A percentile compares a stretch with the other conserved stretches of the same genome.
Evolutionary conservation across 371 early-diverging fungal genomes (phyloP).

Genomic region (Apophysomyces elegans): DNA sequence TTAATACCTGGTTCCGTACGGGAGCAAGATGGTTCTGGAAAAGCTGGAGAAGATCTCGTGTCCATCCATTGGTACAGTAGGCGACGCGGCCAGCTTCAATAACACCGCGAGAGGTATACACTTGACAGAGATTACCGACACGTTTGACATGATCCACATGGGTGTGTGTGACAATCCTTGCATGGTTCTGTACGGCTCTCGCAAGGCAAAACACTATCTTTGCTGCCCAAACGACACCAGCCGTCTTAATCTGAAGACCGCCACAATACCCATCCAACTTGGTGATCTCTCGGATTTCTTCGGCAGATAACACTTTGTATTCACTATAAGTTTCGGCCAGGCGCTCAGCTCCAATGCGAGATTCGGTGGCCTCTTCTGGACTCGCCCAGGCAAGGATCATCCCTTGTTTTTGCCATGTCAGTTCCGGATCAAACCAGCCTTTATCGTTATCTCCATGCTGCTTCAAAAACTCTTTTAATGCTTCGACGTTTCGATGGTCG

Average conservation of each 20-base stretch:
- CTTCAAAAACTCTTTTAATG: constrained; percentile 35
- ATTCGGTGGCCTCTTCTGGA: constrained; percentile 29
- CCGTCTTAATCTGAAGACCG: constrained; percentile 35
- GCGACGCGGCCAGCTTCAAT: constrained; percentile 41
- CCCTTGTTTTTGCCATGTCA: constrained; percentile 43
- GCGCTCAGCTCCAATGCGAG: constrained; percentile 24
- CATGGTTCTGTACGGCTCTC: constrained; percentile 25
- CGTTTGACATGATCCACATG: constrained; percentile 19
- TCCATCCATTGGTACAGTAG: constrained; percentile 57
- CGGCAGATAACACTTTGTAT: constrained; percentile 17
- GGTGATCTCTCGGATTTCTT: constrained; percentile 23
- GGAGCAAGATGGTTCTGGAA: constrained; percentile 33
- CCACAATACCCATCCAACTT: constrained; percentile 40
- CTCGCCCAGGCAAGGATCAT: constrained; percentile 36
- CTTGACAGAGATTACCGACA: background rate
- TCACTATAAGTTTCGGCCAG: constrained; percentile 20
- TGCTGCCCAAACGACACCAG: constrained; percentile 48
- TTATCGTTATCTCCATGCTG: constrained; percentile 28
- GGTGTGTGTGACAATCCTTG: constrained; percentile 22
- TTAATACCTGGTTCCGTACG: constrained; percentile 58
- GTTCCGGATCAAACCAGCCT: constrained; percentile 38
- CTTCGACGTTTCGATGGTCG: constrained; percentile 36
- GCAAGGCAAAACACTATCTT: constrained; percentile 45
- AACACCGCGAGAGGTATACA: constrained; percentile 32
- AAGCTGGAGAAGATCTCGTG: constrained; percentile 27